A percentile compares a stretch with the other conserved stretches of the same genome.
These are phyloP conservation scores for Trypanosoma lewisi DNA, from an alignment of 208 protist species.

Conservation along the genomic window DNA sequence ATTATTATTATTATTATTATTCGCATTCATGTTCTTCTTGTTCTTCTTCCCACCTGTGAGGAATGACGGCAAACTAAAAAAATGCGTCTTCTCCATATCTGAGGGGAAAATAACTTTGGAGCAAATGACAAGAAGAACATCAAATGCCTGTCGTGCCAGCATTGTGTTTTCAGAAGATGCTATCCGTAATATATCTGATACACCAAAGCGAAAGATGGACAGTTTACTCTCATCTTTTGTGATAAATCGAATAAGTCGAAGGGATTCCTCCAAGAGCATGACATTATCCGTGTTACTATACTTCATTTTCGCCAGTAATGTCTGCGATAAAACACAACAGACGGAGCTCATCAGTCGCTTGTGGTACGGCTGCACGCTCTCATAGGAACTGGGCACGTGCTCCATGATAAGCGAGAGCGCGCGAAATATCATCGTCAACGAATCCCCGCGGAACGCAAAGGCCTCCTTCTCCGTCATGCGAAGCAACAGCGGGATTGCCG, in stretches of 20 bases:
- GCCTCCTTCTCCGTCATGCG: conserved; percentile 43
- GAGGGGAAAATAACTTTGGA: conserved; percentile 79
- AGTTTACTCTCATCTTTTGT: conserved; percentile 67
- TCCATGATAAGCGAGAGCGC: conserved; percentile 79
- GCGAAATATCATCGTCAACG: conserved; percentile 62
- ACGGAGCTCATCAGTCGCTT: conserved; percentile 43
- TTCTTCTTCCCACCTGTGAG: conserved; percentile 50
- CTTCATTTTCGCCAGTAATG: conserved; percentile 54
- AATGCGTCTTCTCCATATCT: conserved; percentile 36
- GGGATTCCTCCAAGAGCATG: conserved; percentile 70
- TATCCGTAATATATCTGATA: conserved; percentile 68
- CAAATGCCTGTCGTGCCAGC: conserved; percentile 67
- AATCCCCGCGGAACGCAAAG: conserved; percentile 43
- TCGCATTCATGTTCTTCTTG: conserved; percentile 3
- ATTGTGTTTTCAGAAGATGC: conserved; percentile 57
- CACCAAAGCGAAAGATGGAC: conserved; percentile 47
- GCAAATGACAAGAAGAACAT: conserved; percentile 65
- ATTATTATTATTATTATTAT: too few species aligned
- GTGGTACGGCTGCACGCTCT: conserved; percentile 43
- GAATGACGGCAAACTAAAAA: conserved; percentile 31
- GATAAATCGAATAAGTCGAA: conserved; percentile 81
- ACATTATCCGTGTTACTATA: conserved; percentile 46
- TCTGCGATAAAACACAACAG: conserved; percentile 47
- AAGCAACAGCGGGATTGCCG: conserved; percentile 47
- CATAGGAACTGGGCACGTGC: conserved; percentile 76